These are phyloP conservation scores for Sporothrix curviconia DNA, from an alignment of 2,329 filamentous ascomycete species.

Conservation along the genomic window DNA sequence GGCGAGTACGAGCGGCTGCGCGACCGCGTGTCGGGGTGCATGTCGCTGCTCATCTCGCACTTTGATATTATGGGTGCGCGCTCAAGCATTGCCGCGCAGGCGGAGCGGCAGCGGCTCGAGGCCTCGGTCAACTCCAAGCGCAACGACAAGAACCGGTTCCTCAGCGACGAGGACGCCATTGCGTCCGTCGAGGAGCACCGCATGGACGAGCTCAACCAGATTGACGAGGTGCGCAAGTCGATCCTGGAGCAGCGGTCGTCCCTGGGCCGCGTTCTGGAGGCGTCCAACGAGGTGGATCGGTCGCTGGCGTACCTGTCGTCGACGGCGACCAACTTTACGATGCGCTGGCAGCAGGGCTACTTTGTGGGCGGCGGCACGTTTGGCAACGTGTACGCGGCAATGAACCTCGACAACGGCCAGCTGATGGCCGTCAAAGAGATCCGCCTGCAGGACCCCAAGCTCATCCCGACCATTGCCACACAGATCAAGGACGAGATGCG, in stretches of 20 bases:
- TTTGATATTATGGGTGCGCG: constrained; percentile 98
- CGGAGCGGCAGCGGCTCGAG: constrained; percentile 83
- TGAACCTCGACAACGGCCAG: constrained; percentile 93
- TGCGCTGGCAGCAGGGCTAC: constrained; percentile 98
- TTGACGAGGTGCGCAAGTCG: constrained; percentile 73
- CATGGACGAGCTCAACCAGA: constrained; percentile 61
- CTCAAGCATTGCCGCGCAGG: constrained; percentile 86
- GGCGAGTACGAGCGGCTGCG: constrained; percentile 78
- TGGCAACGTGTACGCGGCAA: constrained; percentile 92
- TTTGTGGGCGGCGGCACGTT: constrained; percentile 97
- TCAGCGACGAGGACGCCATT: constrained; percentile 80
- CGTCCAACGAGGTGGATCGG: constrained; percentile 90
- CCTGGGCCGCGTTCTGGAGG: constrained; percentile 84
- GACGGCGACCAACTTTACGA: constrained; percentile 86
- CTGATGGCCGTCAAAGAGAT: constrained; percentile 99
- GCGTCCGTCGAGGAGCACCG: constrained; percentile 69
- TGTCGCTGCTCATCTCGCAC: constrained; percentile 94
- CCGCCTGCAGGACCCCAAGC: constrained; percentile 87
- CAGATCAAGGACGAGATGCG: constrained; percentile 98
- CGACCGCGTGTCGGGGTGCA: constrained; percentile 88
- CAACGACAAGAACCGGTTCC: constrained; percentile 65
- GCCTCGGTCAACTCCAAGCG: constrained; percentile 69
- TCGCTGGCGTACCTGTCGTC: constrained; percentile 91
- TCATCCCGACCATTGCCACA: constrained; percentile 87
- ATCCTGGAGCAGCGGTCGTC: constrained; percentile 80